A percentile compares a stretch with the other conserved stretches of the same genome.
Conservation (phyloP, 2,329 filamentous ascomycete species). For the Penicillium brevicompactum region DNA sequence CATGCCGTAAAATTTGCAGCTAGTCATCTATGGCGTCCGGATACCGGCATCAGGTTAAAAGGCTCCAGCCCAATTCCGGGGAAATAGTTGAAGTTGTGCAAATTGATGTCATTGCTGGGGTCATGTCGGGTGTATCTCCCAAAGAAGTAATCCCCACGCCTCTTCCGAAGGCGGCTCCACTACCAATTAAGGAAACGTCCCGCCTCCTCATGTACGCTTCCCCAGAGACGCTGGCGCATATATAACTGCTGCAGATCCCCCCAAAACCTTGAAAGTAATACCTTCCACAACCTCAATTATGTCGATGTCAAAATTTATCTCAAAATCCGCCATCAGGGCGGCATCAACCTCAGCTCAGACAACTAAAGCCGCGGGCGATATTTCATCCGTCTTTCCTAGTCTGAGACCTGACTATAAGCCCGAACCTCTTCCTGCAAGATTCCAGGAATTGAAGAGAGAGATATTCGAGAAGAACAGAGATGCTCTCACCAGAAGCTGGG, state of each 20-base stretch:
- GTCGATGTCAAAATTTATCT: constrained; percentile 33
- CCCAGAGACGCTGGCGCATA: constrained; percentile 5
- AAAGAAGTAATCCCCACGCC: not conserved
- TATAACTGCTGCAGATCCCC: not conserved
- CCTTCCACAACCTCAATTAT: constrained; percentile 15
- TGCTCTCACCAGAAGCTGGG: constrained; percentile 44
- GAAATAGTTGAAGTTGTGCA: not conserved
- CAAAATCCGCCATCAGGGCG: constrained; percentile 30
- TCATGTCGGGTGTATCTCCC: constrained; percentile 9
- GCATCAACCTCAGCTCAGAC: constrained; percentile 34
- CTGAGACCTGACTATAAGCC: constrained; percentile 46
- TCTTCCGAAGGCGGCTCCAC: constrained; percentile 1
- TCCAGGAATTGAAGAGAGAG: constrained; percentile 42
- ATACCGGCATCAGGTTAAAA: not conserved
- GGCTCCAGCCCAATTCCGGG: not conserved
- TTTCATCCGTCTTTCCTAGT: constrained; percentile 52
- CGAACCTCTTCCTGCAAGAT: constrained; percentile 45
- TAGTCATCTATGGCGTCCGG: too few species aligned
- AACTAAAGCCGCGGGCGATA: constrained; percentile 50
- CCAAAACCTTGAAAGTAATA: not conserved
- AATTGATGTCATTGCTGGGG: constrained; percentile 3
- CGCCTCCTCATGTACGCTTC: not conserved
- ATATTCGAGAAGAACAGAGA: constrained; percentile 45
- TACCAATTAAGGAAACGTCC: not conserved
- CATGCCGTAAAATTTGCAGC: not conserved